Percentiles rank a stretch among this genome's conserved stretches.
These are phyloP conservation scores for Penium margaritaceum DNA, from an alignment of 139 green algal species.

Conservation along the genomic window DNA sequence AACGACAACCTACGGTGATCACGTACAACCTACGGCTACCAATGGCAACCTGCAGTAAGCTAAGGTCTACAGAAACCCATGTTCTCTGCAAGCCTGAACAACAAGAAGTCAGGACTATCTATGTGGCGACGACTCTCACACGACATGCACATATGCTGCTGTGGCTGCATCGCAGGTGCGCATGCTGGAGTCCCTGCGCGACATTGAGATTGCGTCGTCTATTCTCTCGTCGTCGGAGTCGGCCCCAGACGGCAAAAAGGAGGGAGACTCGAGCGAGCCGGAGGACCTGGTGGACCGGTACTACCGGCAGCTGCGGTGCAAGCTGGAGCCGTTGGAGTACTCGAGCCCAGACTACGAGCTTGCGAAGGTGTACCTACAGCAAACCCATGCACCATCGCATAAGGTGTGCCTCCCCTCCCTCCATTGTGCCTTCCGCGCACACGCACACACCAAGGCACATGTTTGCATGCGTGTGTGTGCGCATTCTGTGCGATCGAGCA, in stretches of 20 bases:
- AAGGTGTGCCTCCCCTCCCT: conserved; percentile 7
- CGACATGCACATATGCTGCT: conserved; percentile 2
- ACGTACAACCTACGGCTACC: too few relatives aligned
- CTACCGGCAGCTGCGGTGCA: conserved; percentile 29
- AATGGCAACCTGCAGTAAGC: too few relatives aligned
- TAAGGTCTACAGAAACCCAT: too few relatives aligned
- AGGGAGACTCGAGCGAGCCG: conserved; percentile 7
- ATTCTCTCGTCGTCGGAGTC: background rate
- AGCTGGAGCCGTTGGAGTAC: conserved; percentile 3
- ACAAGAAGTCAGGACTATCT: too few relatives aligned
- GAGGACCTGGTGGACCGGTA: conserved; percentile 30
- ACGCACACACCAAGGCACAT: too few relatives aligned
- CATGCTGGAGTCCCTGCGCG: conserved; percentile 36
- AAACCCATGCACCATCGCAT: conserved; percentile 28
- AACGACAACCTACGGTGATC: too few relatives aligned
- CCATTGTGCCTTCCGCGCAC: background rate
- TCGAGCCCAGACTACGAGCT: conserved; percentile 2
- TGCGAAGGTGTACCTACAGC: conserved; percentile 27
- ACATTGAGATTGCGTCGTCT: conserved; percentile 33
- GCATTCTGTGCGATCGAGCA: too few relatives aligned
- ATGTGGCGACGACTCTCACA: too few relatives aligned
- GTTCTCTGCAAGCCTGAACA: too few relatives aligned
- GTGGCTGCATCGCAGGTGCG: conserved; percentile 3
- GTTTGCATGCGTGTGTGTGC: too few relatives aligned
- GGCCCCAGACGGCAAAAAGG: background rate